A percentile compares a stretch with the other conserved stretches of the same genome.
These are phyloP conservation scores for Aspergillus glaucus DNA, from an alignment of 2,329 filamentous ascomycete species.

Conservation along the genomic window DNA sequence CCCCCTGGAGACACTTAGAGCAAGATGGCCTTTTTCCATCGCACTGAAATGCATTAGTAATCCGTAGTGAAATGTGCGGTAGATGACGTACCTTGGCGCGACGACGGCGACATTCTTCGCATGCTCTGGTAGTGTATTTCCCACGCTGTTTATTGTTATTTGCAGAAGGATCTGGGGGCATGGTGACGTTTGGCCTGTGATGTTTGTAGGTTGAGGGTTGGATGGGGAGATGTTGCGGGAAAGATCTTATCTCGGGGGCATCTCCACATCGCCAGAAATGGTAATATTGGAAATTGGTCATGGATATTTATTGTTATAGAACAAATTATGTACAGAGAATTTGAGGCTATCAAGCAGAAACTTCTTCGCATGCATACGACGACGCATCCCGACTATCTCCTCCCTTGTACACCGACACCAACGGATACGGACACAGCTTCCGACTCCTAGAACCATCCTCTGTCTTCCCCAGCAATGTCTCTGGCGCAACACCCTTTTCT, in stretches of 20 bases:
- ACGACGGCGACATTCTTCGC: slow-evolving; percentile 33
- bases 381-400: slow-evolving; percentile 4
- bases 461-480: slow-evolving; percentile 4
- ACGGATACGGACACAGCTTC: slow-evolving; percentile 7
- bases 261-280: no score
- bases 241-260: no score
- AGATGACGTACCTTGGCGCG: slow-evolving; percentile 26
- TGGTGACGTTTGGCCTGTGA: no score
- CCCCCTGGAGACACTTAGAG: slow-evolving; percentile 25
- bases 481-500: slow-evolving; percentile 12
- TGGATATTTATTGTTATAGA: not conserved
- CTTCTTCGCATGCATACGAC: not conserved
- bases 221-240: no score
- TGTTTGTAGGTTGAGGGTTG: no score
- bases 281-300: no score
- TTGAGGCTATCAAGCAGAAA: not conserved
- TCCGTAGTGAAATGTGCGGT: not conserved
- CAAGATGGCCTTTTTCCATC: slow-evolving; percentile 29
- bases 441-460: not conserved
- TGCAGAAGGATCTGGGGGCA: not conserved
- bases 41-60: slow-evolving; percentile 16
- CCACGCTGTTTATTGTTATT: not conserved
- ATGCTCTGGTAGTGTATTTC: slow-evolving; percentile 27
- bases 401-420: slow-evolving; percentile 5
- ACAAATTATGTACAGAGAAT: not conserved